A percentile compares a stretch with the other conserved stretches of the same genome.
Evolutionary conservation across 2,329 filamentous ascomycete species (phyloP).

Genomic region (Neopestalotiopsis sp.): DNA sequence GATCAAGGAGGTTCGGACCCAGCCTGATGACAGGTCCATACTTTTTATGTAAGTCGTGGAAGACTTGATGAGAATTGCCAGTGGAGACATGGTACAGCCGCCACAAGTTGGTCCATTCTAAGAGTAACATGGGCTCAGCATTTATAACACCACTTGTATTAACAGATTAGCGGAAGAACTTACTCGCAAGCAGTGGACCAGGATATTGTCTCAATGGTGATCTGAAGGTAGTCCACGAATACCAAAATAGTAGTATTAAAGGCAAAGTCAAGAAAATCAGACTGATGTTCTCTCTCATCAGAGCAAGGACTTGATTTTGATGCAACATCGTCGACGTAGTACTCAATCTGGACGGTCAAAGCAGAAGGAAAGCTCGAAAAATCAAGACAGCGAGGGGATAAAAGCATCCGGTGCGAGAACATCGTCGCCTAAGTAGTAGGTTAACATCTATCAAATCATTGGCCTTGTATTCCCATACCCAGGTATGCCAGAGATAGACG

Average conservation of each 20-base stretch:
- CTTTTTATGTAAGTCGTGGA: neutral
- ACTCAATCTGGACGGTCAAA: neutral
- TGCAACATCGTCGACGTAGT: neutral
- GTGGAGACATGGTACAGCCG: neutral
- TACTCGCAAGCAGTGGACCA: neutral
- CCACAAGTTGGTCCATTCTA: neutral
- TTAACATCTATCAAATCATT: neutral
- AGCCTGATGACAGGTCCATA: neutral
- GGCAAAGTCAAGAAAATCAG: neutral
- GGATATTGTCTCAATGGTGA: neutral
- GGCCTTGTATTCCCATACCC: neutral
- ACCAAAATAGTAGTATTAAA: neutral
- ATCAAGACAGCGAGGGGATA: neutral
- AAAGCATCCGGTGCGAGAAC: too few relatives aligned
- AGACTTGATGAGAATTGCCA: neutral
- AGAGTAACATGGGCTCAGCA: neutral
- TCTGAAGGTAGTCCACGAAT: neutral
- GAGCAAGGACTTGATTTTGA: neutral
- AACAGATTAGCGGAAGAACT: neutral
- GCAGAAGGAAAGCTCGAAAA: neutral
- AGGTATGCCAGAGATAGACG: neutral
- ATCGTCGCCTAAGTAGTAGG: neutral
- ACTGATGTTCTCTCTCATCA: neutral
- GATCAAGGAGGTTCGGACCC: conserved; percentile 1
- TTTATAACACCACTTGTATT: neutral